Conservation (phyloP, 306 rosid genomes). For the Crataegus laevigata region DNA sequence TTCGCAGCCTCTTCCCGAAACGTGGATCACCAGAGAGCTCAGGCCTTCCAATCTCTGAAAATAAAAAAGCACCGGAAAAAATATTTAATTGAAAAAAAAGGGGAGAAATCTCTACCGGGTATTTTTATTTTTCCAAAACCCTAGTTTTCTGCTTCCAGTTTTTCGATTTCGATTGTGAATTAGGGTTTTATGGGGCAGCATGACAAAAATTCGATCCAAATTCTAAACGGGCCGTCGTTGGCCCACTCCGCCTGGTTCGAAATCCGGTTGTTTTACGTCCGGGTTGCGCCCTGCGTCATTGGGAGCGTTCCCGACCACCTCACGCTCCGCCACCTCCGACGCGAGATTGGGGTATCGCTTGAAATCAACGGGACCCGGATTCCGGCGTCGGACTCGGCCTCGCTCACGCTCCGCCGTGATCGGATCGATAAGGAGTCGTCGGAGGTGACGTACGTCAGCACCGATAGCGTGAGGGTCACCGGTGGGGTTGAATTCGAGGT, state of each 20-base stretch:
- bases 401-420: conserved; percentile 56
- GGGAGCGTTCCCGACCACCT: conserved; percentile 54
- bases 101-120: not conserved
- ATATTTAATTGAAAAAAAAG: no score
- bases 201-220: conserved; percentile 32
- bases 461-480: conserved; percentile 60
- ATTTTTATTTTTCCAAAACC: not conserved
- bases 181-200: conserved; percentile 39
- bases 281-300: conserved; percentile 54
- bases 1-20: not conserved
- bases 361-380: conserved; percentile 53
- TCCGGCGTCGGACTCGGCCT: conserved; percentile 31
- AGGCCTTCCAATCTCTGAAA: not conserved
- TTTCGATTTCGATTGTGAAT: not conserved
- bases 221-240: conserved; percentile 33
- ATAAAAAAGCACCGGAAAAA: not conserved
- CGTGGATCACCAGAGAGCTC: not conserved
- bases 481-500: conserved; percentile 77
- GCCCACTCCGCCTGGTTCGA: conserved; percentile 52
- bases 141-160: not conserved
- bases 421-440: conserved; percentile 59
- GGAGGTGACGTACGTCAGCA: conserved; percentile 84
- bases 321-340: conserved; percentile 44
- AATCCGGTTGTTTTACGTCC: conserved; percentile 60
- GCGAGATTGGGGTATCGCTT: conserved; percentile 55